These are phyloP conservation scores for Phoma herbarum DNA, from an alignment of 2,329 filamentous ascomycete species.

Conservation along the genomic window DNA sequence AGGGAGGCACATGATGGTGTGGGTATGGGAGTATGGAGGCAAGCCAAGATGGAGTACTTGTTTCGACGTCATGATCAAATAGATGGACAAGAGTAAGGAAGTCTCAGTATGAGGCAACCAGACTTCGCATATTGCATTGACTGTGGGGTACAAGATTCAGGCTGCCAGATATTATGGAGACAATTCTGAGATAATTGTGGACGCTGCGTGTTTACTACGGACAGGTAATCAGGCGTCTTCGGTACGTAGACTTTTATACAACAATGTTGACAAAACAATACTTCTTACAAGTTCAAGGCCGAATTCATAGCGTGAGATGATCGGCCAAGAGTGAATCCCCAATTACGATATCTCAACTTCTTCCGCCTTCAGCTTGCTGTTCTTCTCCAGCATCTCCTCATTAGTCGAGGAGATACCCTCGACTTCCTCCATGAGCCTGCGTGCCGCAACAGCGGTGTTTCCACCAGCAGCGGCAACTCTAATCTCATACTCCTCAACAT, in stretches of 20 bases:
- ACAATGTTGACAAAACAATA: background rate
- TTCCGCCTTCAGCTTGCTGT: background rate
- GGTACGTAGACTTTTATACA: background rate
- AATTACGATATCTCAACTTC: background rate
- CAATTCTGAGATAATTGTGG: background rate
- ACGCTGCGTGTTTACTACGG: background rate
- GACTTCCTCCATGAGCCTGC: background rate
- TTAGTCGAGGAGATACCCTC: background rate
- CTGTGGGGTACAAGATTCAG: background rate
- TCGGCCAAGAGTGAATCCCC: background rate
- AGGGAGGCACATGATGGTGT: constrained; percentile 43
- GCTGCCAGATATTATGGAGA: background rate
- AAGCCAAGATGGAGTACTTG: constrained; percentile 35
- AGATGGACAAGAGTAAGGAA: background rate
- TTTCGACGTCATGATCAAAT: constrained; percentile 37
- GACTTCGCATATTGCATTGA: background rate
- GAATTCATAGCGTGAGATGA: background rate
- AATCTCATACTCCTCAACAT: background rate
- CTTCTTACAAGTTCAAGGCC: background rate
- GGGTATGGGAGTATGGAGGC: constrained; percentile 35
- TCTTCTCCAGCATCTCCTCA: background rate
- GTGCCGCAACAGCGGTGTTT: background rate
- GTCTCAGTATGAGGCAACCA: background rate
- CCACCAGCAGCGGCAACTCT: background rate
- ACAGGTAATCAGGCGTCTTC: background rate